Evolutionary conservation across 1,284 basidiomycete species (phyloP), one percentile per base, ranked within the genome.

Genomic region (Caloboletus firmus): DNA sequence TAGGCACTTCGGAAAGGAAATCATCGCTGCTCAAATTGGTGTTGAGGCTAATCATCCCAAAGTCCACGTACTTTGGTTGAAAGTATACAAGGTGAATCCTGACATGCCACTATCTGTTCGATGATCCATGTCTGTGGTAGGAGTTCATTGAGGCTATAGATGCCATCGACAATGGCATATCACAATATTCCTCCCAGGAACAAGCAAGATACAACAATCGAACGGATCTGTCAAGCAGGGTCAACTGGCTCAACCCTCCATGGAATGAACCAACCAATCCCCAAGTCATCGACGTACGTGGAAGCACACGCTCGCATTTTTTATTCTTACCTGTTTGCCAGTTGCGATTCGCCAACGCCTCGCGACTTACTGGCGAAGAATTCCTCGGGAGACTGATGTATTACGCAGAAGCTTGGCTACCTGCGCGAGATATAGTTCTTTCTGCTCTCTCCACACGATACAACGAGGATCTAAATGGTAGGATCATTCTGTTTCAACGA

Each of bases 71-170:
- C 76, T 99, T 15, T 97, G 91, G 88, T 74, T 93, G 58, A 97
- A 96, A 72, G 60, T 98, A 61, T 99, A 99, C 79, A 87, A 80
- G 68, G 89, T 83, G 46, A 49, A 42, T 44, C 18, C 28, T 51
- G 18, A 12, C 15, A 12, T 45, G 2, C n/a, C n/a, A 18, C 4
- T 18, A 6, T 43, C 40, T 17, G 45, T 46, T 32, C n/a, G 17
- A 30, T 44, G 22, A 42, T 46, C 50, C 50, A 65, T 52, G 9
- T 49, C 41, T 7, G 31, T 24, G 35, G 13, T 59, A 91, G 86
- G 91, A 95, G 69, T 93, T 95, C 69, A 89, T 98, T 48, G 94
- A 98, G 75, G 93, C 90, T 15, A 89, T 99, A 61, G 96, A 99
- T 73, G 96, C 84, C 9, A 91, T 95, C 68, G 96, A 99, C 76